phyloP scores from a whole-genome alignment of 305 asterid genomes.

The Vinca major region DNA sequence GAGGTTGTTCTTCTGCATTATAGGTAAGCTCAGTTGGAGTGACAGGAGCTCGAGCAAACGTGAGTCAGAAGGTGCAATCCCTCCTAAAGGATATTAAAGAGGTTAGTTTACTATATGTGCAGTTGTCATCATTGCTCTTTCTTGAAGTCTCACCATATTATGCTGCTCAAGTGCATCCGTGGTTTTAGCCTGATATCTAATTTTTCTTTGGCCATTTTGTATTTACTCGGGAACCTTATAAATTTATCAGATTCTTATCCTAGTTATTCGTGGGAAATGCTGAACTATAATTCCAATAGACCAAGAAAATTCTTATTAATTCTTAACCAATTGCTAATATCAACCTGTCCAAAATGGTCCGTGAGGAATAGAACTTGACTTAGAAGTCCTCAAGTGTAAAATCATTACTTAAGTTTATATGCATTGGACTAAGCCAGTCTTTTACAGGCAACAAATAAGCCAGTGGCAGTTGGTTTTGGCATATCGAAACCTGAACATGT shows the following conservation, averaged over 20 bases:
- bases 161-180: not conserved
- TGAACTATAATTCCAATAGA: not conserved
- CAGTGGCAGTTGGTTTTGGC: slow-evolving; percentile 96
- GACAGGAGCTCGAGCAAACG: slow-evolving; percentile 85
- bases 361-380: not conserved
- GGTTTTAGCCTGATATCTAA: not conserved
- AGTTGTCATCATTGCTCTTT: not conserved
- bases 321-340: no score
- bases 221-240: not conserved
- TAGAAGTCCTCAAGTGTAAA: not conserved
- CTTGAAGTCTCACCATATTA: not conserved
- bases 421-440: slow-evolving; percentile 6
- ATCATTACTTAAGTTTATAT: no score
- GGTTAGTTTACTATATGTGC: slow-evolving; percentile 28
- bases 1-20: slow-evolving; percentile 8
- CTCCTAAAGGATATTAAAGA: slow-evolving; percentile 69
- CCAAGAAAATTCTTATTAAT: not conserved
- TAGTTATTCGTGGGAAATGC: not conserved
- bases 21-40: slow-evolving; percentile 93
- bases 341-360: not conserved
- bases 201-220: not conserved
- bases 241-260: not conserved
- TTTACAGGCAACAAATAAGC: slow-evolving; percentile 62
- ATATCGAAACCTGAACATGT: slow-evolving; percentile 91
- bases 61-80: slow-evolving; percentile 54